Evolutionary conservation across 108 stramenopile genomes (phyloP).

Genomic region (Cyclotella kingstonii): DNA sequence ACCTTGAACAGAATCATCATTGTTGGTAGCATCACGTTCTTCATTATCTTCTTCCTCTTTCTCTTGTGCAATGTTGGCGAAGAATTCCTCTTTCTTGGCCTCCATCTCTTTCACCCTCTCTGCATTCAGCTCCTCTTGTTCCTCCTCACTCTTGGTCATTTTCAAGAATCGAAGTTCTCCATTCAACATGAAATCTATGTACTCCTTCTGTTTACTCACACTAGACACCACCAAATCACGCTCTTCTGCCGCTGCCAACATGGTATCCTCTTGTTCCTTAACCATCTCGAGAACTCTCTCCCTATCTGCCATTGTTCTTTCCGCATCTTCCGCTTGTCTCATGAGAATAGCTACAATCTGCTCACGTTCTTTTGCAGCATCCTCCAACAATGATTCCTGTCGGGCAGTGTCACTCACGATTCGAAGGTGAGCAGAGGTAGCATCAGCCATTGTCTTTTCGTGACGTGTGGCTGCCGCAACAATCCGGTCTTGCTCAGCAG

Average conservation of each 20-base stretch:
- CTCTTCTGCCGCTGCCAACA: conserved; percentile 36
- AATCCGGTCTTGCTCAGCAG: conserved; percentile 63
- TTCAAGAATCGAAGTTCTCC: conserved; percentile 48
- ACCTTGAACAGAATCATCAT: too few species aligned
- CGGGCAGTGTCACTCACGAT: conserved; percentile 52
- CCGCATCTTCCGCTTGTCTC: conserved; percentile 54
- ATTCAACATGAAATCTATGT: conserved; percentile 54
- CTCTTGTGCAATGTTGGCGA: not conserved
- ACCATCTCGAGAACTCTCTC: conserved; percentile 47
- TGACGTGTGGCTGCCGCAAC: conserved; percentile 53
- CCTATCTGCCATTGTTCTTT: conserved; percentile 44
- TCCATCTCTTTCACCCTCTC: conserved; percentile 31
- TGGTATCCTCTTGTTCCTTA: conserved; percentile 41
- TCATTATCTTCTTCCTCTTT: conserved; percentile 3
- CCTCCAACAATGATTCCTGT: conserved; percentile 48
- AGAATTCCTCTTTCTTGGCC: conserved; percentile 22
- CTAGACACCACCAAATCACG: conserved; percentile 51
- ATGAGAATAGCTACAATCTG: conserved; percentile 54
- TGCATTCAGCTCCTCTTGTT: conserved; percentile 23
- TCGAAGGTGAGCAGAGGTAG: conserved; percentile 43
- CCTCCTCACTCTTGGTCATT: conserved; percentile 43
- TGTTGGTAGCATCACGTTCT: conserved; percentile 10
- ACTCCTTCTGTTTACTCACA: conserved; percentile 49
- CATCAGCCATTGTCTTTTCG: conserved; percentile 50
- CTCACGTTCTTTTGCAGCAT: conserved; percentile 57